Evolutionary conservation across 1,139 yeast genomes (phyloP).

Genomic region (Kodamaea arcana): DNA sequence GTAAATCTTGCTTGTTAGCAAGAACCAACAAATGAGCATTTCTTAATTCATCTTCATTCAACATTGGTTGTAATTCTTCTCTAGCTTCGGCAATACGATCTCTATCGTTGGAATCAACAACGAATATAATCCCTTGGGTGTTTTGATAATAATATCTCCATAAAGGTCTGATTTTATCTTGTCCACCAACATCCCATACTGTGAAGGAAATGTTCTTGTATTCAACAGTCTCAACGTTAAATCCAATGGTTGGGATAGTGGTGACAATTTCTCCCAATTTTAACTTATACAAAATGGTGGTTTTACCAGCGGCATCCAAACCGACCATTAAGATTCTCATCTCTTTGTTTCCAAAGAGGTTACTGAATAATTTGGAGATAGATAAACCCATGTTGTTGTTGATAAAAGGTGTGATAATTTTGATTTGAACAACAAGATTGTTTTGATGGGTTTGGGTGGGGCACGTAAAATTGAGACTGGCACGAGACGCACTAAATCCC

Average conservation of each 20-base stretch:
- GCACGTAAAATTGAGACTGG: too few species aligned
- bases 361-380: constrained; percentile 81
- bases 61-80: constrained; percentile 91
- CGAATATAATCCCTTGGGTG: constrained; percentile 91
- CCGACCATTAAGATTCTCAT: constrained; percentile 96
- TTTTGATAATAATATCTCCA: constrained; percentile 96
- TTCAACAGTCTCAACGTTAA: constrained; percentile 92
- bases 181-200: constrained; percentile 98
- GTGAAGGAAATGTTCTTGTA: constrained; percentile 92
- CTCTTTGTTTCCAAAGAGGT: constrained; percentile 77
- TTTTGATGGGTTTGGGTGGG: too few species aligned
- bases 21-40: constrained; percentile 85
- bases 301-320: constrained; percentile 89
- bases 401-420: constrained; percentile 2
- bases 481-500: too few species aligned
- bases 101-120: constrained; percentile 90
- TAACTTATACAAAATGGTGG: constrained; percentile 84
- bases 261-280: constrained; percentile 91
- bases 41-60: constrained; percentile 89
- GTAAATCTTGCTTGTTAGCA: constrained; percentile 92
- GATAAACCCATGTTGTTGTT: constrained; percentile 66
- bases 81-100: constrained; percentile 92
- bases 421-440: constrained; percentile 10
- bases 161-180: constrained; percentile 89
- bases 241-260: constrained; percentile 90